Conservation (phyloP, 495 filamentous ascomycete species). For the Penicillium mononematosum region DNA sequence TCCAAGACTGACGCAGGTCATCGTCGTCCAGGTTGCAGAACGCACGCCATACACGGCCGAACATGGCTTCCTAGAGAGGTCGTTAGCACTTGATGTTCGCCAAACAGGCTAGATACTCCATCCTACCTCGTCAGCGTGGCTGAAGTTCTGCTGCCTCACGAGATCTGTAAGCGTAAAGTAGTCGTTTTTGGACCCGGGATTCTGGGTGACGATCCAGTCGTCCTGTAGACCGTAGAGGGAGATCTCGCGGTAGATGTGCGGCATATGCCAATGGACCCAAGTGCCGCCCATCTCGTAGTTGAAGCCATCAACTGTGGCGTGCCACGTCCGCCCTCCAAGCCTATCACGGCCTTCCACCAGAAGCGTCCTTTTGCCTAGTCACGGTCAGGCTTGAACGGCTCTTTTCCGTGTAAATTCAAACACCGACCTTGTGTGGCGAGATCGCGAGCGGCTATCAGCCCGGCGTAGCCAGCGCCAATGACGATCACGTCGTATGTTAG, state of each 20-base stretch:
- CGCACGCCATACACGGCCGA: too few species aligned
- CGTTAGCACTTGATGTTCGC: too few species aligned
- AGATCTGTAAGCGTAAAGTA: background rate
- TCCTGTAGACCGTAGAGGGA: slow-evolving; percentile 27
- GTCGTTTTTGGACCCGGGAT: background rate
- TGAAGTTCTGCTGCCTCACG: too few species aligned
- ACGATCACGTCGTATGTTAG: slow-evolving; percentile 32
- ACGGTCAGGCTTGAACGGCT: background rate
- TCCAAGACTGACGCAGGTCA: background rate
- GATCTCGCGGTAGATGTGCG: slow-evolving; percentile 26
- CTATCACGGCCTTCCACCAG: slow-evolving; percentile 39
- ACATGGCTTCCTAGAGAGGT: too few species aligned
- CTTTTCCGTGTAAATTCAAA: background rate
- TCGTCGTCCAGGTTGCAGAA: background rate
- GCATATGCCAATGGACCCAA: slow-evolving; percentile 30
- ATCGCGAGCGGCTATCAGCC: slow-evolving; percentile 30
- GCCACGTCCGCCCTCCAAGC: slow-evolving; percentile 35
- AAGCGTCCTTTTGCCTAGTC: slow-evolving; percentile 7
- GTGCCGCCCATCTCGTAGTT: slow-evolving; percentile 36
- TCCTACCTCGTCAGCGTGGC: too few species aligned
- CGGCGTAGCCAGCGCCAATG: slow-evolving; percentile 30
- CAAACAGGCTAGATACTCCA: too few species aligned
- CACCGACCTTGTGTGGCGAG: slow-evolving; percentile 16
- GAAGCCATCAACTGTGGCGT: slow-evolving; percentile 21
- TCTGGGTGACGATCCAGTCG: slow-evolving; percentile 26